Conservation (phyloP, 805 yeast species). For the Wickerhamiella azymoides region DNA sequence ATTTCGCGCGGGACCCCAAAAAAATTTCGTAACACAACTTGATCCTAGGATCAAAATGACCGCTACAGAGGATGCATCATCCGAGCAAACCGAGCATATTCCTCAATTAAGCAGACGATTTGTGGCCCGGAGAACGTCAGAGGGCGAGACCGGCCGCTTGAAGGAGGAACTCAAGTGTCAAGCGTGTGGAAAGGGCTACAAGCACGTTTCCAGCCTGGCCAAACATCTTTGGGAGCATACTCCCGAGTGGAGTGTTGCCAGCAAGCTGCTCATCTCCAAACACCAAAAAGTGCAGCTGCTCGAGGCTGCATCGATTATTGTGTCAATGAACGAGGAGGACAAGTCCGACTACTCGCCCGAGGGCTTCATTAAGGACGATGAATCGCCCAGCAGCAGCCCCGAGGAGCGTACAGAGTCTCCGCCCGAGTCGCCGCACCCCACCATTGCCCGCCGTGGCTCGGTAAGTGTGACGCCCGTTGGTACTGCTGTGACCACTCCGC, state of each 20-base stretch:
- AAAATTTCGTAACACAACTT: background rate
- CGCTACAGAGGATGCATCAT: background rate
- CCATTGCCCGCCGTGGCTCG: background rate
- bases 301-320: constrained; percentile 50
- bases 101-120: constrained; percentile 32
- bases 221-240: constrained; percentile 91
- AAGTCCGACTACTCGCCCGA: constrained; percentile 12
- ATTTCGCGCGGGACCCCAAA: background rate
- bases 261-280: constrained; percentile 64
- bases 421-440: constrained; percentile 3
- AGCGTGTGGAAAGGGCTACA: constrained; percentile 84
- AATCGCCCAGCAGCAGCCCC: background rate
- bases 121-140: constrained; percentile 70
- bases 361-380: constrained; percentile 5
- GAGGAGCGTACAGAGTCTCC: background rate
- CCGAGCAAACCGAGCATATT: background rate
- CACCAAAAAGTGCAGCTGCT: constrained; percentile 78
- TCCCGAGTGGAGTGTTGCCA: constrained; percentile 84
- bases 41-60: background rate
- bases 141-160: constrained; percentile 73
- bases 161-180: constrained; percentile 79
- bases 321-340: constrained; percentile 45
- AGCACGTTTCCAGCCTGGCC: constrained; percentile 76
- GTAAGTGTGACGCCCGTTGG: background rate
- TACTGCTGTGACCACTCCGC: constrained; percentile 10